phyloP scores from a whole-genome alignment of 108 stramenopile species.

The Nitzschia palea region DNA sequence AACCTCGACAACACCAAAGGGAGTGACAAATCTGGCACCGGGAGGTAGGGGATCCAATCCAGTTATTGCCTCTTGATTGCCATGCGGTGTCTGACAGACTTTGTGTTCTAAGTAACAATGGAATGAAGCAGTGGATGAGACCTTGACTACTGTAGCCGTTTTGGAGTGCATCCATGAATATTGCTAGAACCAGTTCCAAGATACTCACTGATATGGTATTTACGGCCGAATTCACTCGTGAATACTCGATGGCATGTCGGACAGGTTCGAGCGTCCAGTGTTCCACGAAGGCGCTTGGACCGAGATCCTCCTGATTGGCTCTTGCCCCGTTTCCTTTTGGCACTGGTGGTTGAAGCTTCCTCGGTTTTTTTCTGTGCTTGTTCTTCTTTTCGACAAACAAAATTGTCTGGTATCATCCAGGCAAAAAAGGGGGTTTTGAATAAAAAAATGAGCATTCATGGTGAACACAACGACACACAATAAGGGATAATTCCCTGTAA shows the following conservation, averaged over 20 bases:
- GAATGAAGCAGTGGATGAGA: not conserved
- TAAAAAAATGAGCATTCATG: too few relatives aligned
- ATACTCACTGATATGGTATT: constrained; percentile 46
- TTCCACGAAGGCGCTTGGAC: constrained; percentile 36
- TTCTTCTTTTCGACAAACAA: constrained; percentile 24
- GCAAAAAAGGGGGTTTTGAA: not conserved
- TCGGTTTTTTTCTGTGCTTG: not conserved
- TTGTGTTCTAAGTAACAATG: constrained; percentile 16
- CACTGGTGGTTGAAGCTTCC: not conserved
- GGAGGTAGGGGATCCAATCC: constrained; percentile 42
- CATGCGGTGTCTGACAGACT: constrained; percentile 21
- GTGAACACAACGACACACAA: too few relatives aligned
- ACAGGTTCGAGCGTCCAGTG: constrained; percentile 43
- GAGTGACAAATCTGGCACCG: constrained; percentile 54
- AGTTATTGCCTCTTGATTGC: not conserved
- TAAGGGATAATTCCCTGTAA: too few relatives aligned
- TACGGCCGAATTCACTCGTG: constrained; percentile 37
- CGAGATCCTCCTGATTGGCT: not conserved
- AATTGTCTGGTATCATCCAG: constrained; percentile 16
- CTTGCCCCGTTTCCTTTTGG: not conserved
- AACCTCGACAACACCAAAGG: constrained; percentile 74
- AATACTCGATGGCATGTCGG: constrained; percentile 52
- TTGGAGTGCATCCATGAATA: too few relatives aligned
- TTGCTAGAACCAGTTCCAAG: too few relatives aligned
- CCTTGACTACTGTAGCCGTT: not conserved